Evolutionary conservation across 768 basidiomycete species (phyloP), one percentile per base, ranked within the genome.

Genomic region (Amanita polypyramis): DNA sequence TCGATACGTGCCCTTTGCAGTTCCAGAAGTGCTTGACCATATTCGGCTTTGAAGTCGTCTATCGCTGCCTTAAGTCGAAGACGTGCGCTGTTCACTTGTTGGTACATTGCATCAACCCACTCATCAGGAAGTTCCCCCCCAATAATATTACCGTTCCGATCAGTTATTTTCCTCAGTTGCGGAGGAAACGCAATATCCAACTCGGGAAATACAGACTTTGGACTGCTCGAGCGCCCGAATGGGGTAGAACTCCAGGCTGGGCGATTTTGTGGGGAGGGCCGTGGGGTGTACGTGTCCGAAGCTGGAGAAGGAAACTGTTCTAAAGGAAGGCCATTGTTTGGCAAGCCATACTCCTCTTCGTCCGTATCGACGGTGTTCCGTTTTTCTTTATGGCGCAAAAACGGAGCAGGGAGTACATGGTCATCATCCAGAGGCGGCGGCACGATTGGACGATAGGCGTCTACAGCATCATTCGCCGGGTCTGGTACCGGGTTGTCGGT

Each of bases 171-270:
- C 17, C 17, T 12, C 19, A 27, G 38, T 32, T n/a, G 39, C 14
- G 45, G 45, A 20, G 51, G 51, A 35, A 41, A 51, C 1, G 15
- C 32, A 32, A 41, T 15, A 20, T 51, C 45, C 20, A 51, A 34
- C 25, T 27, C 39, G 5, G 50, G 45, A 15, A 20, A 40, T 15
- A 3, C 40, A 14, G 12, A 25, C 32, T 40, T 23, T 39, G 15
- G 32, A 33, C 20, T 17, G 17, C 5, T 11, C 25, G 29, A 38
- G n/a, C 4, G 12, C n/a, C 17, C 38, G 11, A 17, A 38, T 29
- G 38, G 17, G n/a, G 17, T 19, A 8, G 21, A 30, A 14, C 29
- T 17, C 32, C 21, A 29, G 27, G 25, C 23, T 9, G 37, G 30
- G 21, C 23, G 30, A 19, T 15, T 30, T 2, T 11, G 32, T n/a